These are phyloP conservation scores for Leccinum subtestaceum DNA, from an alignment of 768 basidiomycete genomes.

Conservation along the genomic window DNA sequence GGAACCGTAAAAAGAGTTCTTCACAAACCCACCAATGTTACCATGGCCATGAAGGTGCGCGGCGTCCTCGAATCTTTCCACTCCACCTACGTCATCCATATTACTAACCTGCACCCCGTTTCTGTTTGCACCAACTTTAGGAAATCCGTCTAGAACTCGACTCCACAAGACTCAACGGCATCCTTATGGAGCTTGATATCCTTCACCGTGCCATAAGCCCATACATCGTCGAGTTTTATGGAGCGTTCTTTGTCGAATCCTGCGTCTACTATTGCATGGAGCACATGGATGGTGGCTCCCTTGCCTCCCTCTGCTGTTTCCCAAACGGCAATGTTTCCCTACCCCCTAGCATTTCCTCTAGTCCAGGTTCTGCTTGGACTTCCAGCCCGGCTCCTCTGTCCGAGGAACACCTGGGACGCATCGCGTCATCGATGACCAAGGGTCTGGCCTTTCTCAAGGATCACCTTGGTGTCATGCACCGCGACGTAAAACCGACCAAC, in stretches of 20 bases:
- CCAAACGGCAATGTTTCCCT: slow-evolving; percentile 37
- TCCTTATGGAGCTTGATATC: slow-evolving; percentile 98
- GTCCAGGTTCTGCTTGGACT: slow-evolving; percentile 34
- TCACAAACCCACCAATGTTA: slow-evolving; percentile 91
- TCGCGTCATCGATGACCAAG: slow-evolving; percentile 78
- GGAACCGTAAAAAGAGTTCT: slow-evolving; percentile 96
- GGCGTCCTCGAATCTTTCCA: slow-evolving; percentile 11
- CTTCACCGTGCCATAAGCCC: slow-evolving; percentile 90
- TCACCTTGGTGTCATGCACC: slow-evolving; percentile 82
- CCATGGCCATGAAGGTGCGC: slow-evolving; percentile 97
- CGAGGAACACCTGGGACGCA: slow-evolving; percentile 80
- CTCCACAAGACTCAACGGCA: slow-evolving; percentile 87
- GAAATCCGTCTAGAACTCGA: slow-evolving; percentile 98
- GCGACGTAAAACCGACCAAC: slow-evolving; percentile 92
- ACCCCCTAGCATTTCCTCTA: slow-evolving; percentile 32
- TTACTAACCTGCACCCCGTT: slow-evolving; percentile 1
- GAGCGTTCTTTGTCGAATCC: slow-evolving; percentile 99
- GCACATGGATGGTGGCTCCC: slow-evolving; percentile 97
- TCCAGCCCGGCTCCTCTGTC: slow-evolving; percentile 41
- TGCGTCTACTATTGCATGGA: slow-evolving; percentile 99
- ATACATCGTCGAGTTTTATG: slow-evolving; percentile 97
- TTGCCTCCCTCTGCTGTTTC: slow-evolving; percentile 70
- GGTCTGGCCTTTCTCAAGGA: slow-evolving; percentile 97
- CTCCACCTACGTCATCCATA: slow-evolving; percentile 11
- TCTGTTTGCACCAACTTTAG: slow-evolving; percentile 40